Evolutionary conservation across 2,329 filamentous ascomycete species (phyloP).

Genomic region (Meredithiella fracta): DNA sequence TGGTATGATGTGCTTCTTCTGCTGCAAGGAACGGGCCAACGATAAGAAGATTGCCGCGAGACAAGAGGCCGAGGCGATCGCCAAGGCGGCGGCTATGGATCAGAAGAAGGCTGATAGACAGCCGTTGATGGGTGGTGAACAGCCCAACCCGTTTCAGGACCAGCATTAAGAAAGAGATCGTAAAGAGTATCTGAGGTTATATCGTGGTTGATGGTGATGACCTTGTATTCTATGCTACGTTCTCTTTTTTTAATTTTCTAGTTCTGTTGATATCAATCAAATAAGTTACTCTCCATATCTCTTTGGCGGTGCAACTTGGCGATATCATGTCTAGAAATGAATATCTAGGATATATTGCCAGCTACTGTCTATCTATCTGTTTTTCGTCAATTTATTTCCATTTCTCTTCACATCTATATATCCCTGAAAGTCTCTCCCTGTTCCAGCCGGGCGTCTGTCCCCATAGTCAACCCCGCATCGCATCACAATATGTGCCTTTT

Average conservation of each 20-base stretch:
- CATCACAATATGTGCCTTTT: no score
- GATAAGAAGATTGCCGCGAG: constrained; percentile 29
- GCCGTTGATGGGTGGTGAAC: constrained; percentile 22
- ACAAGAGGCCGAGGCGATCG: constrained; percentile 34
- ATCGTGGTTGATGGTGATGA: neutral
- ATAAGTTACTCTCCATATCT: neutral
- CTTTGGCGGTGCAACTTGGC: neutral
- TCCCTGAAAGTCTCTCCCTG: neutral
- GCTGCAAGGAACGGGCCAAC: constrained; percentile 32
- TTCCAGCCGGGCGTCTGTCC: neutral
- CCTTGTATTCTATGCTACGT: neutral
- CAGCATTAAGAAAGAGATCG: constrained; percentile 14
- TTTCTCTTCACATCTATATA: no score
- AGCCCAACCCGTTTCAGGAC: constrained; percentile 25
- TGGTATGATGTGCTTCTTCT: constrained; percentile 31
- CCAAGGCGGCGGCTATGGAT: constrained; percentile 27
- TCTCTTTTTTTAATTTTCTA: neutral
- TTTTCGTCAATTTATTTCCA: no score
- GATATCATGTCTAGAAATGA: neutral
- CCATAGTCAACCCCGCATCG: no score
- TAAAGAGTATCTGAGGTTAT: neutral
- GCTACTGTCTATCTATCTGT: neutral
- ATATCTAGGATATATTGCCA: neutral
- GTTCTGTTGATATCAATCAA: constrained; percentile 1
- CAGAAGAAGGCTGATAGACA: constrained; percentile 25